Evolutionary conservation across 345 rosid species (phyloP).

Genomic region (Eucalyptus curtisii): DNA sequence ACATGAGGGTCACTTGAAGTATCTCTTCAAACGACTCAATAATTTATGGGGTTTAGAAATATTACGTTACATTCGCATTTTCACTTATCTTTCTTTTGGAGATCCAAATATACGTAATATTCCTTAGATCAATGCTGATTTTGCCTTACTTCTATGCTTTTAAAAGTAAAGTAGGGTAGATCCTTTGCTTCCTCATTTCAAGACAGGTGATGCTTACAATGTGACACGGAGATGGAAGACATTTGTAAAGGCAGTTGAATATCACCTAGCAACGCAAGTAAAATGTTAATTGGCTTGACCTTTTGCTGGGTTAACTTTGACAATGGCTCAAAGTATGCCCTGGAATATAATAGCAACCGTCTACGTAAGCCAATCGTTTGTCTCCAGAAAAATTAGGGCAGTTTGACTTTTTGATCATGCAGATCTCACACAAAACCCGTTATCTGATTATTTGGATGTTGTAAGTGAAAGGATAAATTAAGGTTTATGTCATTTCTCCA

Average conservation of each 20-base stretch:
- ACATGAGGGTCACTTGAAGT: no score
- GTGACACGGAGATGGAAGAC: not conserved
- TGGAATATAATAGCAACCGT: not conserved
- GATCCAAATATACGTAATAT: not conserved
- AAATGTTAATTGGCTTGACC: not conserved
- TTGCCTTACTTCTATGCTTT: not conserved
- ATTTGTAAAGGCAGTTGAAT: not conserved
- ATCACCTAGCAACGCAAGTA: not conserved
- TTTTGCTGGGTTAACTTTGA: not conserved
- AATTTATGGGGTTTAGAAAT: no score
- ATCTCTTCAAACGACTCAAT: no score
- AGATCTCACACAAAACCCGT: fast-evolving
- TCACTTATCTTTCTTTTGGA: no score
- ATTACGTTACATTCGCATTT: no score
- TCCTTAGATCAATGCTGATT: not conserved
- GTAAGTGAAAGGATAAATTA: not conserved
- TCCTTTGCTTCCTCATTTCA: not conserved
- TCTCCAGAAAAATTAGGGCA: not conserved
- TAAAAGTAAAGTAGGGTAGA: not conserved
- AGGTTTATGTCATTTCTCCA: not conserved
- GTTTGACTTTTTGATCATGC: not conserved
- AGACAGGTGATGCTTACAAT: not conserved
- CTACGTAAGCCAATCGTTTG: not conserved
- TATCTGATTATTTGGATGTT: not conserved
- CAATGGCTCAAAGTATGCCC: not conserved